Base-by-base conservation (phyloP, 2,329 filamentous ascomycete genomes). In the Diplodia intermedia region DNA sequence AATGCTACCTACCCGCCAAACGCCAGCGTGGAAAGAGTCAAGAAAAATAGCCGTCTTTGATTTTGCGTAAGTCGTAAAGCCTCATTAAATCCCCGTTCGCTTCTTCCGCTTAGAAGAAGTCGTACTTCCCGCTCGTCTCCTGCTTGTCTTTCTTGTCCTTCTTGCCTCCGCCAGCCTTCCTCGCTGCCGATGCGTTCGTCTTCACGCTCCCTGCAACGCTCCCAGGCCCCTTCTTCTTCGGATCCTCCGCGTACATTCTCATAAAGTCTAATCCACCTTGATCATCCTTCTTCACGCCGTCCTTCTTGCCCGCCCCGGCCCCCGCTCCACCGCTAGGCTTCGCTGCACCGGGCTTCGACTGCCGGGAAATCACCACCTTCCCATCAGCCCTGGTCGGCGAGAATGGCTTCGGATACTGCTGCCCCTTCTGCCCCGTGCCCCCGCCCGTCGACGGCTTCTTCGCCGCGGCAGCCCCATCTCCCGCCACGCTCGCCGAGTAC, bases 181-280 rank as follows among this genome's bases (percentile, higher is more conserved):
- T 47, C 43, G 43, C 43, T 11, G 43, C 54, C n/a, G 54, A 52
- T 8, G n/a, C 43, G 6, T 52, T 60, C n/a, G 38, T 50, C 40
- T 52, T 67, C 29, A 67, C 65, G 15, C 65, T 67, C 29, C 65
- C 65, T 3, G 65, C 65, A 2, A 66, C 65, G 15, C 65, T 66
- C 7, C 65, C 65, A 5, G 65, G 36, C 2, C 65, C 65, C 29
- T 60, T 67, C 65, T 60, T 67, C 65, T 67, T 67, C 8, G 43
- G 49, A 5, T 60, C 53, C 31, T 56, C 40, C 4, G 65, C 38
- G n/a, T 52, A 52, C 40, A 67, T 29, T 31, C 23, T 67, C 65
- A 60, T 67, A n/a, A 67, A 67, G 20, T 67, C 65, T 14, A 67
- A n/a, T 4, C 65, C 65, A 1, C 65, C 65, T 11, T 57, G 40